A percentile compares a stretch with the other conserved stretches of the same genome.
Evolutionary conservation across 352 stramenopile genomes (phyloP).

Genomic region (Pythium monospermum): DNA sequence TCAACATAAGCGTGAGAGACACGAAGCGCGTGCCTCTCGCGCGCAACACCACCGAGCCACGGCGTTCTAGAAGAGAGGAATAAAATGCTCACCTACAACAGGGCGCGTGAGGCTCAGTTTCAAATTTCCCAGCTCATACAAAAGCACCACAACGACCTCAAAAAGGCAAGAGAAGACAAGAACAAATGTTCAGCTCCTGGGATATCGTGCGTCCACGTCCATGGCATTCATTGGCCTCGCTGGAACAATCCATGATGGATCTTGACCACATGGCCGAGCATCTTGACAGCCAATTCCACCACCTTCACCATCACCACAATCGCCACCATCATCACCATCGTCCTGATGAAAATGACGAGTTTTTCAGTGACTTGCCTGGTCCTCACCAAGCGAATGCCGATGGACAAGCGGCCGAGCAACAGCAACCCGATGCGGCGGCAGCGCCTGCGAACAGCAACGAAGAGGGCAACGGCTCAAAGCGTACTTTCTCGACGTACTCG

Average conservation of each 20-base stretch:
- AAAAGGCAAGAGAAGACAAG: too few species aligned
- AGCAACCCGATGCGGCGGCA: neutral
- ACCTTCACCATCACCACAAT: too few species aligned
- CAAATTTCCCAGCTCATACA: too few species aligned
- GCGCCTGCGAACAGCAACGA: constrained; percentile 5
- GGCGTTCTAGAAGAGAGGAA: too few species aligned
- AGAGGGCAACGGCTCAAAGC: neutral
- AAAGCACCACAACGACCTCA: too few species aligned
- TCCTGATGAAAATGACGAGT: constrained; percentile 36
- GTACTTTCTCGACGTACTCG: constrained; percentile 48
- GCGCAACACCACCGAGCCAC: too few species aligned
- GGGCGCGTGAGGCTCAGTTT: too few species aligned
- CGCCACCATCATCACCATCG: constrained; percentile 24
- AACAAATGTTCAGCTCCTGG: too few species aligned
- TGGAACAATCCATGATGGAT: constrained; percentile 73
- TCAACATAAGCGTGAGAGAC: too few species aligned
- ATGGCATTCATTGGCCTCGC: constrained; percentile 42
- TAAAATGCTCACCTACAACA: too few species aligned
- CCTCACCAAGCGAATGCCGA: constrained; percentile 21
- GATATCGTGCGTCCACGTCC: constrained; percentile 40
- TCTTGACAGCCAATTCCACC: too few species aligned
- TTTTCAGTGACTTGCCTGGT: constrained; percentile 45
- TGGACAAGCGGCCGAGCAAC: constrained; percentile 19
- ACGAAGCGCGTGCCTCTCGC: too few species aligned
- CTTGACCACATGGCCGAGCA: constrained; percentile 31